These are phyloP conservation scores for Helicostylum pulchrum DNA, from an alignment of 192 early-diverging fungal species.

Conservation along the genomic window DNA sequence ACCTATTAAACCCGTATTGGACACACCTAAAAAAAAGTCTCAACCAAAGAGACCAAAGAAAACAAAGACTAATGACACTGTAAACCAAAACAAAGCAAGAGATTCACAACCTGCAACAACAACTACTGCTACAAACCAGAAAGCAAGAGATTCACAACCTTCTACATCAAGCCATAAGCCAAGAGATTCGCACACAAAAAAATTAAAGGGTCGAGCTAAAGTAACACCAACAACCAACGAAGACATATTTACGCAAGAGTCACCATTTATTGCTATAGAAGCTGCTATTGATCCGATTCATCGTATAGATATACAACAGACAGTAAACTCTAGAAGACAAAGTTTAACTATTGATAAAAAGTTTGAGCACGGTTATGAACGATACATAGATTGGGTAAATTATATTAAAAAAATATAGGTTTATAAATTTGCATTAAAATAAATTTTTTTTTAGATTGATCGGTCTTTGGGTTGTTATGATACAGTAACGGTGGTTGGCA, in stretches of 20 bases:
- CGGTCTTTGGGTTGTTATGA: conserved; percentile 2
- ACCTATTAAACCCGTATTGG: no score
- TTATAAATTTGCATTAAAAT: not conserved
- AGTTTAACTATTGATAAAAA: not conserved
- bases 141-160: no score
- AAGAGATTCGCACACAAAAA: not conserved
- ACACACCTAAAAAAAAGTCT: no score
- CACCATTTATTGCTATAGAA: conserved; percentile 19
- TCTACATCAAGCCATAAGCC: no score
- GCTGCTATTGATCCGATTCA: conserved; percentile 11
- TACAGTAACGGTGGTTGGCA: conserved; percentile 17
- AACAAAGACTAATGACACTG: no score
- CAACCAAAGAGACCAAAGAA: no score
- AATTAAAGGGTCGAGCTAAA: not conserved
- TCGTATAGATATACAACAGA: not conserved
- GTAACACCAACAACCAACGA: not conserved
- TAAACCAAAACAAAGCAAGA: no score
- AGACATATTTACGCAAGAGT: not conserved
- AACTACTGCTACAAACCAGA: no score
- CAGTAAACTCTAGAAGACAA: not conserved
- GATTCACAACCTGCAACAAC: no score
- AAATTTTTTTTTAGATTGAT: conserved; percentile 12
- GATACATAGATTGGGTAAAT: conserved; percentile 22
- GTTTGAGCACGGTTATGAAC: conserved; percentile 21
- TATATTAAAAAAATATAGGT: not conserved